These are phyloP conservation scores for Cetraspora pellucida DNA, from an alignment of 192 early-diverging fungal species.

Conservation along the genomic window DNA sequence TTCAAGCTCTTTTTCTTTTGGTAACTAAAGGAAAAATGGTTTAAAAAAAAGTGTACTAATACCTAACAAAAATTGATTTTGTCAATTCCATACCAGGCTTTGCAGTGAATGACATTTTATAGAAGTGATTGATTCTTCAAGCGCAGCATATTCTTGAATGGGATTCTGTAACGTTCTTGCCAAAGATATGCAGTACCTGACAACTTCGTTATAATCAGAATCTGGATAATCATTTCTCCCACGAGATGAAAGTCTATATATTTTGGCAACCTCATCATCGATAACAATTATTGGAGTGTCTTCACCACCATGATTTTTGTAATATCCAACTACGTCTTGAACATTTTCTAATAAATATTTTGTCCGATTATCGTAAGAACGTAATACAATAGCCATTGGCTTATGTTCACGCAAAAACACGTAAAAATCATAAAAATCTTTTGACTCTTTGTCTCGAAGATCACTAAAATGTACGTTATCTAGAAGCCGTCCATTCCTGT, in stretches of 20 bases:
- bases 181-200: constrained; percentile 86
- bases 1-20: constrained; percentile 65
- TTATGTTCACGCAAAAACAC: constrained; percentile 61
- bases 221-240: constrained; percentile 62
- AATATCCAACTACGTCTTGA: constrained; percentile 54
- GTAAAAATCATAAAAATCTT: constrained; percentile 51
- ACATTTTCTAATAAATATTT: constrained; percentile 75
- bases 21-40: constrained; percentile 38
- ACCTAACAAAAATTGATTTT: background rate
- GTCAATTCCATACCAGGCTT: constrained; percentile 50
- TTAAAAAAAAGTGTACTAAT: background rate
- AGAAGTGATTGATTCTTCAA: constrained; percentile 50
- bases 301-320: constrained; percentile 37
- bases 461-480: constrained; percentile 46
- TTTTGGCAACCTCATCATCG: constrained; percentile 85
- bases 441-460: background rate
- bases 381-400: constrained; percentile 81
- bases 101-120: constrained; percentile 78
- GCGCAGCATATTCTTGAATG: constrained; percentile 73
- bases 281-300: constrained; percentile 69
- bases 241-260: constrained; percentile 60
- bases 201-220: constrained; percentile 63
- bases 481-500: constrained; percentile 74
- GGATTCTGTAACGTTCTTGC: constrained; percentile 87
- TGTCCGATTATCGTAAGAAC: constrained; percentile 75